These are phyloP conservation scores for Shiraia bambusicola DNA, from an alignment of 2,329 filamentous ascomycete species.

Conservation along the genomic window DNA sequence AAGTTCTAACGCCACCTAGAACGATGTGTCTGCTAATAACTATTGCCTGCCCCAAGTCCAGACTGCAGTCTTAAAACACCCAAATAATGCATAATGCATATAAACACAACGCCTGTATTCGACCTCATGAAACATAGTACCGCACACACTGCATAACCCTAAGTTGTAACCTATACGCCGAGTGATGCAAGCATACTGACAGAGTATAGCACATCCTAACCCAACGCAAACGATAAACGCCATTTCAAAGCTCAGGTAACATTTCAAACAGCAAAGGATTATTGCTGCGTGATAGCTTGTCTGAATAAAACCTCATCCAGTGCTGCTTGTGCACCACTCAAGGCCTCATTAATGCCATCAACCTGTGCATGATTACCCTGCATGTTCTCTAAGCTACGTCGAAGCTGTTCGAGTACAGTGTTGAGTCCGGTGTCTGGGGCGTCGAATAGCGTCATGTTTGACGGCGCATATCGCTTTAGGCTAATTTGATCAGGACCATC, in stretches of 20 bases:
- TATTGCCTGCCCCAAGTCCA: too few relatives aligned
- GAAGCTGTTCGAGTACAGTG: conserved; percentile 41
- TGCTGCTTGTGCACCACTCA: conserved; percentile 31
- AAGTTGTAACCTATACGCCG: conserved; percentile 17
- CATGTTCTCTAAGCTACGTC: conserved; percentile 43
- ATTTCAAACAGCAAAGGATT: conserved; percentile 34
- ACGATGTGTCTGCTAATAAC: too few relatives aligned
- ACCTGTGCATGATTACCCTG: conserved; percentile 43
- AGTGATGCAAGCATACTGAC: conserved; percentile 20
- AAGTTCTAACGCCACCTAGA: too few relatives aligned
- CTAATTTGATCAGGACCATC: conserved; percentile 39
- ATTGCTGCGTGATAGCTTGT: conserved; percentile 34
- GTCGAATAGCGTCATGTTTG: conserved; percentile 27
- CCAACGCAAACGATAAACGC: conserved; percentile 7
- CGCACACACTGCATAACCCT: conserved; percentile 15
- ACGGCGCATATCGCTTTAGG: conserved; percentile 21
- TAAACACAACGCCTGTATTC: conserved; percentile 11
- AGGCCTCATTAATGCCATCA: conserved; percentile 36
- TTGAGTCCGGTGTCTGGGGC: conserved; percentile 34
- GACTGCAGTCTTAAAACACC: too few relatives aligned
- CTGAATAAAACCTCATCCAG: conserved; percentile 41
- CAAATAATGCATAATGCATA: too few relatives aligned
- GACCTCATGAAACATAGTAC: conserved; percentile 18
- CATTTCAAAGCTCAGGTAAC: conserved; percentile 26
- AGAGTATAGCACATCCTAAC: conserved; percentile 18